Conservation (phyloP, 305 asterid species). For the Ilex paraguariensis region DNA sequence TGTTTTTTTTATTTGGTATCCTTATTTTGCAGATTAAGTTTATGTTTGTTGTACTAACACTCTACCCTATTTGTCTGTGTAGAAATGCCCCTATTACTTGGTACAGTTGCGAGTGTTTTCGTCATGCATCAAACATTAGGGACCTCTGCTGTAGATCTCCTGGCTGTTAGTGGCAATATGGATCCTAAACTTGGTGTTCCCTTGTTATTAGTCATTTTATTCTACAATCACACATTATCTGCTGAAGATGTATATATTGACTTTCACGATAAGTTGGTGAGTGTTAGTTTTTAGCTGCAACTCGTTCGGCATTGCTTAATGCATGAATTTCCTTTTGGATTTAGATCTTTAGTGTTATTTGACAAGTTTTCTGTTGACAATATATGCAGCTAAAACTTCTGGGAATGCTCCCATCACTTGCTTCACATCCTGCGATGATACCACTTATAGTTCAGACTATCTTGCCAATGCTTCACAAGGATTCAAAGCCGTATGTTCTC, state of each 20-base stretch:
- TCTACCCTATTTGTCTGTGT: slow-evolving; percentile 26
- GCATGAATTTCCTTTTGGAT: slow-evolving; percentile 11
- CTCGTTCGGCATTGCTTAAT: not conserved
- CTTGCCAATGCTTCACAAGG: slow-evolving; percentile 88
- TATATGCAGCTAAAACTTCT: slow-evolving; percentile 77
- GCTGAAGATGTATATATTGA: slow-evolving; percentile 37
- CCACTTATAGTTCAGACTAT: slow-evolving; percentile 85
- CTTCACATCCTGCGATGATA: slow-evolving; percentile 84
- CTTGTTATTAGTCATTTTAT: slow-evolving; percentile 59
- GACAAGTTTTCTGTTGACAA: slow-evolving; percentile 1
- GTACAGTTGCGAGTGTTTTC: slow-evolving; percentile 67
- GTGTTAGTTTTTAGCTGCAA: slow-evolving; percentile 30
- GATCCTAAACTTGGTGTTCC: slow-evolving; percentile 80
- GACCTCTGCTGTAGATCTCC: slow-evolving; percentile 50
- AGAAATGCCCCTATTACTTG: slow-evolving; percentile 69
- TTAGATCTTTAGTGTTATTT: slow-evolving; percentile 8
- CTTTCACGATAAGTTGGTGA: slow-evolving; percentile 62
- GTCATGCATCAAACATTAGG: slow-evolving; percentile 59
- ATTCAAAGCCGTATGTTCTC: slow-evolving; percentile 67
- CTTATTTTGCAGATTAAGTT: slow-evolving; percentile 12
- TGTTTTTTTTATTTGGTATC: slow-evolving; percentile 3
- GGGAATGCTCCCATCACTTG: slow-evolving; percentile 80
- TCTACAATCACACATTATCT: slow-evolving; percentile 66
- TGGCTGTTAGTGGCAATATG: slow-evolving; percentile 50
- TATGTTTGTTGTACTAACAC: slow-evolving; percentile 10